Base-by-base conservation (phyloP, 208 protist genomes). In the Herpetomonas tarakana region DNA sequence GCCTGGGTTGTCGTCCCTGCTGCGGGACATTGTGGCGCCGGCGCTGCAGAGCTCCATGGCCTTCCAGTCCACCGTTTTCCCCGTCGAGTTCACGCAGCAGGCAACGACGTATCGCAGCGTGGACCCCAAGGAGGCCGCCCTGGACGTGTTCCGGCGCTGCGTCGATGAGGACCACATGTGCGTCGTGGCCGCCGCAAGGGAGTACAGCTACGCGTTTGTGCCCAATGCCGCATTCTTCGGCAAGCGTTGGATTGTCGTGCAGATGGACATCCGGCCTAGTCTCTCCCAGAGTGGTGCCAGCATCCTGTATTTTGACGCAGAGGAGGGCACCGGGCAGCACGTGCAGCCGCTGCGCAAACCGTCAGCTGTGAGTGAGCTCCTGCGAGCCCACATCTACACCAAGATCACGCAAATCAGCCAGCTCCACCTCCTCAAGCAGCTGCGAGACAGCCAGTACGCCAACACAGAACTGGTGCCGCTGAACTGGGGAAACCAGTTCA, bases 401-500 rank as follows among this genome's bases (percentile, higher is more conserved):
- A 96, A 93, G 63, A 77, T 89, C 16, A 71, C 53, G 4, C 79
- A 89, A 61, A 76, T 92, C n/a, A 91, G 76, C 41, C 86, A 93
- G 61, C 68, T 96, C 31, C 82, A 90, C 26, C 62, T 96, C 11
- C 73, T 96, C 24, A 86, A 86, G 60, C 81, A 96, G 66, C 74
- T 96, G 49, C 86, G 89, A 16, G 86, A 90, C 58, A 89, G 79
- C 0, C 83, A 93, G 65, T 80, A 88, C 51, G 83, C 86, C 9
- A 85, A 79, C 57, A 65, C 62, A 1, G 84, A 96, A 68, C 76
- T 93, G 26, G 85, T 96, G 45, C 89, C 89, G 1, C 46, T 45
- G 16, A 52, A 62, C 19, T 96, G 89, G 86, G 86, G 86, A n/a
- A 77, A 93, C 57, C 89, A 96, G 67, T 96, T 93, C 61, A 50